These are phyloP conservation scores for Cystoderma amianthinum DNA, from an alignment of 768 basidiomycete species.

Conservation along the genomic window DNA sequence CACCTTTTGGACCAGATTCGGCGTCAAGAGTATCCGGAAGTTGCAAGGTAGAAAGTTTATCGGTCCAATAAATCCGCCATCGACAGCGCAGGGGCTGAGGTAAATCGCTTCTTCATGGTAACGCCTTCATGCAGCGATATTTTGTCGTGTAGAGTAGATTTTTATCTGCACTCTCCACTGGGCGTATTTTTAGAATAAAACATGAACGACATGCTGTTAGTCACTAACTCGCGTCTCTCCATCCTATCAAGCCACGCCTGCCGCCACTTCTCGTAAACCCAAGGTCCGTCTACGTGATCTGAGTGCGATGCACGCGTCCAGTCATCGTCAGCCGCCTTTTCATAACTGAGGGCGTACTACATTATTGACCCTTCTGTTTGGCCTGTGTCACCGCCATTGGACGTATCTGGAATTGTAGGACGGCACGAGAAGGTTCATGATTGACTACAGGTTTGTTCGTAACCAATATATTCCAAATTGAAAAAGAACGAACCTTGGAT, in stretches of 20 bases:
- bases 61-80: conserved; percentile 64
- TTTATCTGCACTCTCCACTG: conserved; percentile 61
- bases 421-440: conserved; percentile 54
- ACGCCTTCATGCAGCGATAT: conserved; percentile 46
- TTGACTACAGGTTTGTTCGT: conserved; percentile 36
- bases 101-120: no score
- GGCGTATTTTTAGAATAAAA: not conserved
- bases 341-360: conserved; percentile 67
- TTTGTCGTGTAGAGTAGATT: conserved; percentile 61
- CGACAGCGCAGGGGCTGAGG: conserved; percentile 13
- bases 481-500: conserved; percentile 53
- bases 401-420: no score
- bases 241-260: conserved; percentile 53
- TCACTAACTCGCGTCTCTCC: conserved; percentile 59
- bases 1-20: conserved; percentile 7
- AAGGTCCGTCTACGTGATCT: conserved; percentile 23
- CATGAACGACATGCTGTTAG: not conserved
- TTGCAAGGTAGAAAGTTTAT: conserved; percentile 76
- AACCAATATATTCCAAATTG: no score
- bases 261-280: conserved; percentile 49
- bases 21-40: conserved; percentile 34
- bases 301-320: conserved; percentile 12
- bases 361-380: conserved; percentile 68
- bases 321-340: conserved; percentile 35
- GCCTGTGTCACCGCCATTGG: conserved; percentile 54